These are phyloP conservation scores for Rubia yunnanensis DNA, from an alignment of 257 asterid species.

Conservation along the genomic window DNA sequence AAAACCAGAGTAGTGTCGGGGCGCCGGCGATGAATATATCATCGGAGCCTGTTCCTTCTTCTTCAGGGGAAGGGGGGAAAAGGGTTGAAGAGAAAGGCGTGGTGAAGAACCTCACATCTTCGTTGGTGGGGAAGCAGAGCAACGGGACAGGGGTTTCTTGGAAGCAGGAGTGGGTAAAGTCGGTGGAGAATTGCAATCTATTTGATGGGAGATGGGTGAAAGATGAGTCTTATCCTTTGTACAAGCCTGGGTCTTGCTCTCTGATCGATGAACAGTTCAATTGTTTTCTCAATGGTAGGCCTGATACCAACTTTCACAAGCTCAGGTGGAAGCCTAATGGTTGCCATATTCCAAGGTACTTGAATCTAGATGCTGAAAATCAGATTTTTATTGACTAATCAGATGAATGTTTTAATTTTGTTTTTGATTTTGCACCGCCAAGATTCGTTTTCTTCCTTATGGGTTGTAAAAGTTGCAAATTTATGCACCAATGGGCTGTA, in stretches of 20 bases:
- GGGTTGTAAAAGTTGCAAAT: not conserved
- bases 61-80: slow-evolving; percentile 25
- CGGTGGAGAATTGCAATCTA: slow-evolving; percentile 52
- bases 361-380: not conserved
- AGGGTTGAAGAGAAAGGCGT: slow-evolving; percentile 28
- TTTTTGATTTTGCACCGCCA: not conserved
- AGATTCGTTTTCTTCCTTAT: not conserved
- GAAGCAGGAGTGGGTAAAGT: slow-evolving; percentile 40
- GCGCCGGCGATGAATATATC: slow-evolving; percentile 15
- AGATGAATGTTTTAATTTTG: not conserved
- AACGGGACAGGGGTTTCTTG: slow-evolving; percentile 19
- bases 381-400: not conserved
- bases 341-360: slow-evolving; percentile 78
- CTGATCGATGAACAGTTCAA: slow-evolving; percentile 89
- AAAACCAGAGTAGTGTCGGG: slow-evolving; percentile 22
- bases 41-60: slow-evolving; percentile 6
- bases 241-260: slow-evolving; percentile 85
- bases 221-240: slow-evolving; percentile 75
- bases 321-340: slow-evolving; percentile 80
- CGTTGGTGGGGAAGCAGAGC: slow-evolving; percentile 31
- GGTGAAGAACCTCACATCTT: slow-evolving; percentile 35
- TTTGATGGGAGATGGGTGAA: slow-evolving; percentile 89
- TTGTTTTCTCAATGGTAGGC: slow-evolving; percentile 75
- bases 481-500: not conserved
- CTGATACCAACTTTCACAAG: slow-evolving; percentile 49